Percentiles rank a stretch among this genome's conserved stretches.
These are phyloP conservation scores for Penicillium hesseltinei DNA, from an alignment of 2,329 filamentous ascomycete genomes.

Conservation along the genomic window DNA sequence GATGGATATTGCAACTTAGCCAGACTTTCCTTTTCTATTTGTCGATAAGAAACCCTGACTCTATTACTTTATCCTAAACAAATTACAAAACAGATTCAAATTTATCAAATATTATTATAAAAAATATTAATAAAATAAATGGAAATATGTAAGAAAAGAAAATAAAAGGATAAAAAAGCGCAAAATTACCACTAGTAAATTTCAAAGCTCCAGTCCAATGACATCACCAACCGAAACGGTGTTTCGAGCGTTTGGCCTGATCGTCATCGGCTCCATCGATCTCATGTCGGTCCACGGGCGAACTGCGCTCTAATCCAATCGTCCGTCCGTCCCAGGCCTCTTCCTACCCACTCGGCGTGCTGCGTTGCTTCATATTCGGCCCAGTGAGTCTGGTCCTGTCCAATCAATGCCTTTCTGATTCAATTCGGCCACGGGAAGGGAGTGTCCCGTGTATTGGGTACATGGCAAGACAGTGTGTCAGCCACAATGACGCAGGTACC, in stretches of 20 bases:
- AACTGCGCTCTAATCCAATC: conserved; percentile 26
- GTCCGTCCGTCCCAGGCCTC: neutral
- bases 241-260: conserved; percentile 30
- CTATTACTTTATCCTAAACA: neutral
- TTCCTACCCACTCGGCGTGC: conserved; percentile 28
- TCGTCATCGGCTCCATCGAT: conserved; percentile 37
- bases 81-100: neutral
- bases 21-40: neutral
- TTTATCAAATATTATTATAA: neutral
- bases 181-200: conserved; percentile 21
- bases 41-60: neutral
- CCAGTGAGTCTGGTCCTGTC: conserved; percentile 9
- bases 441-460: conserved; percentile 19
- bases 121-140: neutral
- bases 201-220: conserved; percentile 25
- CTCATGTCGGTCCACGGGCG: conserved; percentile 28
- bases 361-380: conserved; percentile 22
- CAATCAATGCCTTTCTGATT: conserved; percentile 14
- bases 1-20: neutral
- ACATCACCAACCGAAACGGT: conserved; percentile 32
- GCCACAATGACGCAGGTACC: conserved; percentile 23
- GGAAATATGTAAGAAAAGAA: neutral
- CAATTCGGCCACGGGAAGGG: conserved; percentile 1
- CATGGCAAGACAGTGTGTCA: conserved; percentile 9
- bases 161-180: neutral